phyloP scores from a whole-genome alignment of 1,284 basidiomycete genomes.

The Ustilago curta region DNA sequence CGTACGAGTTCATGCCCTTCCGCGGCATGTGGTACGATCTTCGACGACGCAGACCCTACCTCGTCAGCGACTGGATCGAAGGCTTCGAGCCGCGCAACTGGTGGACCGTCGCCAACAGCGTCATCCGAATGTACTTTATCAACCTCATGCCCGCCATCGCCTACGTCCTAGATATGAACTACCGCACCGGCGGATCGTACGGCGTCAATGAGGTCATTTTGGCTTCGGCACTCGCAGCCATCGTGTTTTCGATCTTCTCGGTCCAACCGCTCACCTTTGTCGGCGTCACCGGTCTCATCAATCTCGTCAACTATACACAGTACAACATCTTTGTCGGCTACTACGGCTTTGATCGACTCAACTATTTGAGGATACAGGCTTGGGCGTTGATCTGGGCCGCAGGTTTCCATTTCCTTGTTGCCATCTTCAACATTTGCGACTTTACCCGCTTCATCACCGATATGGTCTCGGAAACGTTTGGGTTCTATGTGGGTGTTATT shows the following conservation, averaged over 20 bases:
- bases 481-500: slow-evolving; percentile 74
- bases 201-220: slow-evolving; percentile 84
- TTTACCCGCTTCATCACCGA: slow-evolving; percentile 72
- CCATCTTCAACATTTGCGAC: slow-evolving; percentile 77
- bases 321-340: slow-evolving; percentile 65
- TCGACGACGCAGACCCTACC: slow-evolving; percentile 81
- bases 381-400: slow-evolving; percentile 96
- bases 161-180: slow-evolving; percentile 91
- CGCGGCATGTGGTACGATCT: slow-evolving; percentile 83
- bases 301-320: slow-evolving; percentile 67
- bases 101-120: slow-evolving; percentile 53
- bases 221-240: slow-evolving; percentile 78
- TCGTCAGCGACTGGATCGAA: slow-evolving; percentile 59
- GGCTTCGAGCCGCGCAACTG: slow-evolving; percentile 56
- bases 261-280: slow-evolving; percentile 93
- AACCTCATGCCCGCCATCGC: slow-evolving; percentile 87
- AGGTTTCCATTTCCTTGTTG: slow-evolving; percentile 88
- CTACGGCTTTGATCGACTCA: slow-evolving; percentile 58
- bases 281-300: slow-evolving; percentile 83
- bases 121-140: slow-evolving; percentile 67
- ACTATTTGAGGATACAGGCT: slow-evolving; percentile 64
- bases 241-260: slow-evolving; percentile 88
- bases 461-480: slow-evolving; percentile 93
- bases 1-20: slow-evolving; percentile 72
- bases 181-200: slow-evolving; percentile 84